phyloP scores from a whole-genome alignment of 768 basidiomycete genomes.

The Amanita subjunquillea region DNA sequence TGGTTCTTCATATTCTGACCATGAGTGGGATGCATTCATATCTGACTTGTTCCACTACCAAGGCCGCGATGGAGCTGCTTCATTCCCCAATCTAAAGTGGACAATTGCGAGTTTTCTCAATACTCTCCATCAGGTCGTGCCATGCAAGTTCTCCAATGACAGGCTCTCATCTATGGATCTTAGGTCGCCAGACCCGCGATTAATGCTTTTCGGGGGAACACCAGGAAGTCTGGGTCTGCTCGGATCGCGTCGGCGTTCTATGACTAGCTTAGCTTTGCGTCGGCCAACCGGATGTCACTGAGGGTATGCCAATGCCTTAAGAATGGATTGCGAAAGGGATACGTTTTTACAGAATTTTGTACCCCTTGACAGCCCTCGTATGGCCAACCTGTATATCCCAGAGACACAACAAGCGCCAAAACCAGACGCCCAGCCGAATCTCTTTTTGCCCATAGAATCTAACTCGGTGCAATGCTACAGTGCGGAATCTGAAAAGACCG shows the following conservation, averaged over 20 bases:
- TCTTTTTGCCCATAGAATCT: not conserved
- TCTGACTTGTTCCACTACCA: no score
- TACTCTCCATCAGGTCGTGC: not conserved
- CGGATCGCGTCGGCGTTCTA: constrained; percentile 4
- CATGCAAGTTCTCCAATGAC: not conserved
- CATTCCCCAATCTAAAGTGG: not conserved
- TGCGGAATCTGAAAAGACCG: not conserved
- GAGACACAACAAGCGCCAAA: not conserved
- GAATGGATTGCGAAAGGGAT: not conserved
- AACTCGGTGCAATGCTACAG: no score
- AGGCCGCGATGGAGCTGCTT: not conserved
- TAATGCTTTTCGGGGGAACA: not conserved
- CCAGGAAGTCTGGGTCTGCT: constrained; percentile 1
- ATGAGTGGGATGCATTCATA: no score
- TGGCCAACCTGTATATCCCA: not conserved
- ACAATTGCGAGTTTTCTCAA: not conserved
- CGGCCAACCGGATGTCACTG: not conserved
- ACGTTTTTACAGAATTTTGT: not conserved
- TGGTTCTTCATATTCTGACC: no score
- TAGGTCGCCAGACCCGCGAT: not conserved
- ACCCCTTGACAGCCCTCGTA: not conserved
- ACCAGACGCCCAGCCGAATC: not conserved
- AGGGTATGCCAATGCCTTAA: not conserved
- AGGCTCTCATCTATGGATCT: not conserved
- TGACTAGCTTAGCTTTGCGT: constrained; percentile 1